These are phyloP conservation scores for Rhinocladiella similis DNA, from an alignment of 2,329 filamentous ascomycete species.

Conservation along the genomic window DNA sequence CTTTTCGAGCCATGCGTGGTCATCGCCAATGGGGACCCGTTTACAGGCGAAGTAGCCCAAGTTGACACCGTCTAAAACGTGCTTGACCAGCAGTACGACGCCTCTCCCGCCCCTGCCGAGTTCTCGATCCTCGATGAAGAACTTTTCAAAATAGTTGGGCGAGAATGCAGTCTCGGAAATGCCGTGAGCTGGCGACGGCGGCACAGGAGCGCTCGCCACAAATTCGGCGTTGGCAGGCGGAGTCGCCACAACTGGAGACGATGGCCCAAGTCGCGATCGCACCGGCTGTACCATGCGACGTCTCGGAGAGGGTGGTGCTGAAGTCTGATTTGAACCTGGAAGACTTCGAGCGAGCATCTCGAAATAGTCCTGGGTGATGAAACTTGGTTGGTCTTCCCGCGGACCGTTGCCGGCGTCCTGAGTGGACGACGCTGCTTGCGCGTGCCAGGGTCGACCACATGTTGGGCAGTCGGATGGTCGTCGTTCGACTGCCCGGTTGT, in stretches of 20 bases:
- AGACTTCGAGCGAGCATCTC: conserved; percentile 75
- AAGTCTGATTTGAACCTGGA: conserved; percentile 50
- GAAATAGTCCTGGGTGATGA: conserved; percentile 91
- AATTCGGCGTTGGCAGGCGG: conserved; percentile 53
- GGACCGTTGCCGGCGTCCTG: conserved; percentile 35
- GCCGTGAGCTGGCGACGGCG: conserved; percentile 52
- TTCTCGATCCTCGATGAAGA: conserved; percentile 86
- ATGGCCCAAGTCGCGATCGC: conserved; percentile 37
- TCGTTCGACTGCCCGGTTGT: conserved; percentile 52
- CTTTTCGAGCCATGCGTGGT: conserved; percentile 94
- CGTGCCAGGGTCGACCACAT: conserved; percentile 72
- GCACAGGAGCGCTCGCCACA: conserved; percentile 45
- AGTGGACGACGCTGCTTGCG: conserved; percentile 39
- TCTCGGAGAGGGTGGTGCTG: conserved; percentile 51
- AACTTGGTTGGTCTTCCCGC: conserved; percentile 56
- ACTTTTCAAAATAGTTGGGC: conserved; percentile 86
- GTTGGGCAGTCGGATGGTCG: conserved; percentile 73
- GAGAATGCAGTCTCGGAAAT: conserved; percentile 88
- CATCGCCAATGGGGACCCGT: conserved; percentile 89
- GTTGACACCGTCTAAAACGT: conserved; percentile 84
- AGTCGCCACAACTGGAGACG: conserved; percentile 31
- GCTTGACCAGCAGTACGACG: conserved; percentile 89
- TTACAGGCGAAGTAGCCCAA: conserved; percentile 96
- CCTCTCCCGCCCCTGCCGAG: conserved; percentile 91
- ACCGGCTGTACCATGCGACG: conserved; percentile 48